A percentile compares a stretch with the other conserved stretches of the same genome.
These are phyloP conservation scores for Colletotrichum cordylinicola DNA, from an alignment of 2,329 filamentous ascomycete genomes.

Conservation along the genomic window DNA sequence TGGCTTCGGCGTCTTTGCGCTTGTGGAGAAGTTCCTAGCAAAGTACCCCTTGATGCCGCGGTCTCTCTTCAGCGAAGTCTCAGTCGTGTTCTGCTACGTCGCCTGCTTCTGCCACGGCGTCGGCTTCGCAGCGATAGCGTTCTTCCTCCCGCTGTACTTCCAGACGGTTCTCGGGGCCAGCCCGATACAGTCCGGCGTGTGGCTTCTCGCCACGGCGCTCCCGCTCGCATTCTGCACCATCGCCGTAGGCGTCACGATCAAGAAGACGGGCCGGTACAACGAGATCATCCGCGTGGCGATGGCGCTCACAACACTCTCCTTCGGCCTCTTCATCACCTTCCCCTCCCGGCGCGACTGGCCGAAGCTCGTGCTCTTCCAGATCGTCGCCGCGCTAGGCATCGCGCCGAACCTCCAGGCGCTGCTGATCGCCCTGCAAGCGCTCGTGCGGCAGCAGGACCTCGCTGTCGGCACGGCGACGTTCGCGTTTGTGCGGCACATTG, in stretches of 20 bases:
- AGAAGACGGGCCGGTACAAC: slow-evolving; percentile 71
- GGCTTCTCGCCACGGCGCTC: slow-evolving; percentile 74
- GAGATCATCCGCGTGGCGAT: slow-evolving; percentile 65
- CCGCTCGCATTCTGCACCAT: slow-evolving; percentile 69
- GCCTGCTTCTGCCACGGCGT: slow-evolving; percentile 77
- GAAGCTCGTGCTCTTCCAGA: slow-evolving; percentile 66
- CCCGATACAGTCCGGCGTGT: slow-evolving; percentile 76
- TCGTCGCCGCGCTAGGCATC: slow-evolving; percentile 67
- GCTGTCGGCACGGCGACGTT: slow-evolving; percentile 73
- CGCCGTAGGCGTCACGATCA: slow-evolving; percentile 60
- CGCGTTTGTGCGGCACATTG: slow-evolving; percentile 71
- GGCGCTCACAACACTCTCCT: slow-evolving; percentile 66
- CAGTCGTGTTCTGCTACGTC: slow-evolving; percentile 69
- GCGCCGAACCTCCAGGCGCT: slow-evolving; percentile 75
- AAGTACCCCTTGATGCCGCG: slow-evolving; percentile 81
- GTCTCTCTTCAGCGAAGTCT: slow-evolving; percentile 69
- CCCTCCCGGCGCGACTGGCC: slow-evolving; percentile 59
- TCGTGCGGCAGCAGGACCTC: slow-evolving; percentile 66
- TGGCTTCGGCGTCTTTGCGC: slow-evolving; percentile 68
- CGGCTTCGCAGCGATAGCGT: slow-evolving; percentile 78
- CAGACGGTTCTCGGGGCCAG: slow-evolving; percentile 74
- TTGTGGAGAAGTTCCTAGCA: slow-evolving; percentile 77
- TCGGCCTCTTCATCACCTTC: slow-evolving; percentile 68
- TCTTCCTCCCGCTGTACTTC: slow-evolving; percentile 87
- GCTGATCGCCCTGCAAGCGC: slow-evolving; percentile 71